Evolutionary conservation across 148 eudicot genomes (phyloP).

Genomic region (Pharnaceum exiguum): DNA sequence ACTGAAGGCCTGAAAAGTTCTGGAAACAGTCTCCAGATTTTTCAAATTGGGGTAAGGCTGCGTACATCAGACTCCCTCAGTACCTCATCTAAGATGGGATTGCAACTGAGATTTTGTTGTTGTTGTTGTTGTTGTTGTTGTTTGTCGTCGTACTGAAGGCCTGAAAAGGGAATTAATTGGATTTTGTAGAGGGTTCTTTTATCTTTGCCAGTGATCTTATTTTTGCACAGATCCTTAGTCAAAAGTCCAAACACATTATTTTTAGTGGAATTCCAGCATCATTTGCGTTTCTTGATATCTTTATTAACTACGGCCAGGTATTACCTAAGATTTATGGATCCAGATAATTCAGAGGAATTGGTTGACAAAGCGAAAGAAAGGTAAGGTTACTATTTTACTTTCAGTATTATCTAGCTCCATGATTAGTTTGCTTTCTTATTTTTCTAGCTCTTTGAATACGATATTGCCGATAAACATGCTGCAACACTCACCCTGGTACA

Average conservation of each 20-base stretch:
- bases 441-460: background rate
- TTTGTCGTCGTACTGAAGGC: too few species aligned
- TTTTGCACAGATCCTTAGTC: background rate
- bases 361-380: slow-evolving; percentile 79
- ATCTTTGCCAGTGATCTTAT: too few species aligned
- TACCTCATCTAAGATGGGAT: too few species aligned
- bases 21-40: too few species aligned
- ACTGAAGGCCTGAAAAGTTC: too few species aligned
- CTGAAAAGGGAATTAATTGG: too few species aligned
- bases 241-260: background rate
- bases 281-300: background rate
- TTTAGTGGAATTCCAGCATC: background rate
- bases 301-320: slow-evolving; percentile 55
- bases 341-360: slow-evolving; percentile 65
- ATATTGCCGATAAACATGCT: background rate
- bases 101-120: too few species aligned
- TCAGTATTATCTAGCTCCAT: background rate
- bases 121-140: too few species aligned
- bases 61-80: too few species aligned
- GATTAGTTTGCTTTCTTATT: background rate
- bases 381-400: slow-evolving; percentile 29
- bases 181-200: too few species aligned
- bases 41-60: too few species aligned
- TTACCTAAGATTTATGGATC: slow-evolving; percentile 97
- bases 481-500: background rate